Base-by-base conservation (phyloP, 2,329 filamentous ascomycete species). In the Cordyceps cicadae region DNA sequence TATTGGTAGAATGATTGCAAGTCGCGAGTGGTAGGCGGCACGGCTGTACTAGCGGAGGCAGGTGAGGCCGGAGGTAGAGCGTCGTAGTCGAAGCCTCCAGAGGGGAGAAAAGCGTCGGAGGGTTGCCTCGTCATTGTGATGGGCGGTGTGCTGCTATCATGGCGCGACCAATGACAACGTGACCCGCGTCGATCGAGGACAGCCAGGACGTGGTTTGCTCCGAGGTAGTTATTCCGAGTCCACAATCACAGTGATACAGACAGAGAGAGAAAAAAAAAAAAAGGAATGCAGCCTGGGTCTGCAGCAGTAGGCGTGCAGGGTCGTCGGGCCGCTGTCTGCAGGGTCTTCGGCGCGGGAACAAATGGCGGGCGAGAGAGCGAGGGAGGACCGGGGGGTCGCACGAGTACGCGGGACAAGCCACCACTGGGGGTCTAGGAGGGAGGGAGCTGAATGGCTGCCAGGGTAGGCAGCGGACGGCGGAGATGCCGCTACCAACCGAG, bases 81-180 rank as follows among this genome's bases (percentile, higher is more conserved):
- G 46, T 71, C 70, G 65, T 67, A 69, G 53, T 76, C 74, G 62
- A 70, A 66, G 56, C 69, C 71, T 63, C 73, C 73, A 52, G 71
- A 72, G 12, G 76, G 74, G 66, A 76, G 68, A 67, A 78, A 77
- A 32, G 76, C 74, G 64, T 79, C 75, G 62, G 74, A 70, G 39
- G 73, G 71, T 39, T 76, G 62, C 63, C 72, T 77, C 63, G 72
- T 71, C 76, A 79, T 78, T 29, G 32, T 59, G 54, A 49, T 46
- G 59, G 37, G 51, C 59, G 45, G 43, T 37, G 49, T 43, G 21
- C 59, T 14, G 49, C n/a, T 60, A 54, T 49, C 59, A 61, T 61
- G 53, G 53, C 59, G 37, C 53, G 50, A 61, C 26, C 37, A 41
- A 43, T 17, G 49, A n/a, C 48, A 24, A 24, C 17, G 24, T 12